A percentile compares a stretch with the other conserved stretches of the same genome.
Conservation (phyloP, 116 monocot species). For the Iris pallida region DNA sequence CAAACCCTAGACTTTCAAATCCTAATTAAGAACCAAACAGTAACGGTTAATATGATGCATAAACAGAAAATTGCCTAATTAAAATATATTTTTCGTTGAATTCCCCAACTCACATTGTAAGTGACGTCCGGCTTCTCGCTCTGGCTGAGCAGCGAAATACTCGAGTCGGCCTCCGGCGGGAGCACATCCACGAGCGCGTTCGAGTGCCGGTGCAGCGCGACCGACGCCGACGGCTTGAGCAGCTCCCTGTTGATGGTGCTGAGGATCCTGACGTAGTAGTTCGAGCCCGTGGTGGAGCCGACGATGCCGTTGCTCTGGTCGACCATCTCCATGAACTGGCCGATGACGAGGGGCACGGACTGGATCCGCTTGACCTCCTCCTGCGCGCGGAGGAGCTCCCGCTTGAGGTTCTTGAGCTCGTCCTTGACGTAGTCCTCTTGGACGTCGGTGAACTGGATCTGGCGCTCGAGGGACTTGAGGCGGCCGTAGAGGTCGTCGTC, state of each 20-base stretch:
- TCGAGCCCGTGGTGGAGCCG: slow-evolving; percentile 91
- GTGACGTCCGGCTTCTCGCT: slow-evolving; percentile 98
- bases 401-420: slow-evolving; percentile 97
- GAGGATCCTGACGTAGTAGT: slow-evolving; percentile 88
- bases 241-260: slow-evolving; percentile 93
- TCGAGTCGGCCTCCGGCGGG: slow-evolving; percentile 94
- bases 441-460: slow-evolving; percentile 92
- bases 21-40: neutral
- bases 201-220: slow-evolving; percentile 92
- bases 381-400: slow-evolving; percentile 89
- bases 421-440: slow-evolving; percentile 99
- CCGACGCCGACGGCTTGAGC: slow-evolving; percentile 85
- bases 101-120: slow-evolving; percentile 58
- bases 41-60: neutral
- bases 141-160: slow-evolving; percentile 84
- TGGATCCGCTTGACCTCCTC: slow-evolving; percentile 99
- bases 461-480: slow-evolving; percentile 69
- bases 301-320: slow-evolving; percentile 98
- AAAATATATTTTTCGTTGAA: neutral
- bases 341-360: slow-evolving; percentile 74
- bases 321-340: slow-evolving; percentile 99
- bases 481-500: slow-evolving; percentile 88
- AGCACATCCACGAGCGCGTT: slow-evolving; percentile 94
- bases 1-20: neutral
- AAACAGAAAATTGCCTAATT: neutral